Percentiles rank a stretch among this genome's conserved stretches.
These are phyloP conservation scores for Aspergillus carbonarius DNA, from an alignment of 2,329 filamentous ascomycete genomes.

Conservation along the genomic window DNA sequence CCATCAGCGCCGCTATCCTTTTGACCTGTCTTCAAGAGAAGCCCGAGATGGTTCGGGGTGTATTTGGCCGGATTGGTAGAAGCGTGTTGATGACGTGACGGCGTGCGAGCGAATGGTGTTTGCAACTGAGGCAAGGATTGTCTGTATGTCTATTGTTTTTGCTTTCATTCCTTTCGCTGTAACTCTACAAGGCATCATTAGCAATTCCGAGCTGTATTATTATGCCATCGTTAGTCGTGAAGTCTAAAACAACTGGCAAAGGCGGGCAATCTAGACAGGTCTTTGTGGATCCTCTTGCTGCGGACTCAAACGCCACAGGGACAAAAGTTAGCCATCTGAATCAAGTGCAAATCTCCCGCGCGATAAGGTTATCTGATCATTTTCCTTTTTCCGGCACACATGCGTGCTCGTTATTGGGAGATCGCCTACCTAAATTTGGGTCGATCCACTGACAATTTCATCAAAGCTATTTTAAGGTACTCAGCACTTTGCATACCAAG, in stretches of 20 bases:
- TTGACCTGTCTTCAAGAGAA: constrained; percentile 66
- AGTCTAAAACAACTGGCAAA: neutral
- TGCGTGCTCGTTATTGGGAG: neutral
- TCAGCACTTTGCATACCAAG: too few relatives aligned
- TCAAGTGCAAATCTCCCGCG: neutral
- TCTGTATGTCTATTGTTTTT: constrained; percentile 3
- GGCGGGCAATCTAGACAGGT: neutral
- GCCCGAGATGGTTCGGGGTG: constrained; percentile 62
- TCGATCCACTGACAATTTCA: neutral
- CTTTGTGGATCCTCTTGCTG: neutral
- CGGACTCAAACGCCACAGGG: neutral
- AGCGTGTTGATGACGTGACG: constrained; percentile 26
- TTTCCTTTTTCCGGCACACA: neutral
- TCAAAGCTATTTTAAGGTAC: neutral
- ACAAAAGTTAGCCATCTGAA: neutral
- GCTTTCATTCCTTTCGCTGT: neutral
- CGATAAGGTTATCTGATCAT: neutral
- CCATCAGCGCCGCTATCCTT: constrained; percentile 67
- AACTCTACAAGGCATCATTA: neutral
- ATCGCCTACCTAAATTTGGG: neutral
- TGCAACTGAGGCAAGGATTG: too few relatives aligned
- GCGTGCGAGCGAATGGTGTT: neutral
- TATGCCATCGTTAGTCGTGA: neutral
- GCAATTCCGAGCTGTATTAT: neutral
- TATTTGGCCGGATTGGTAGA: constrained; percentile 59